A percentile compares a stretch with the other conserved stretches of the same genome.
phyloP scores from a whole-genome alignment of 2,329 filamentous ascomycete genomes.

The Fusarium agapanthi region DNA sequence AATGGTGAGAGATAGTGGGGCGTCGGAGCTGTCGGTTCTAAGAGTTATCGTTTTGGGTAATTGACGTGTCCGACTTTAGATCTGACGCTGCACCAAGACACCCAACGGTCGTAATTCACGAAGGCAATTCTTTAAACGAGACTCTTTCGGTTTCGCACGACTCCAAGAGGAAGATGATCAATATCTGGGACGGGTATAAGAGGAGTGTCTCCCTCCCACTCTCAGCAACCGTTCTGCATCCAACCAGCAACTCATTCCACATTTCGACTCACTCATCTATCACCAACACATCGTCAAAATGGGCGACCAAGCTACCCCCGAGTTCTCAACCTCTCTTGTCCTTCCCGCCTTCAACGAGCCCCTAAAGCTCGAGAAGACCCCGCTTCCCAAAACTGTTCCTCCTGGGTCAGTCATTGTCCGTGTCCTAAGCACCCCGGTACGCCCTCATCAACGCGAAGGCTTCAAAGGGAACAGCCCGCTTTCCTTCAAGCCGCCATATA shows the following conservation, averaged over 20 bases:
- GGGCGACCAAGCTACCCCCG: neutral
- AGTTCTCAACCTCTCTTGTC: constrained; percentile 1
- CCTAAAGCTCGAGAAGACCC: constrained; percentile 1
- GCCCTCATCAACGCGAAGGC: constrained; percentile 13
- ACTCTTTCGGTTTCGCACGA: fast-evolving
- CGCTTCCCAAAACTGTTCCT: neutral
- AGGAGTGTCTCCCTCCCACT: fast-evolving
- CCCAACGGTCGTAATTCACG: too few relatives aligned
- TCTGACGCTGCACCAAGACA: neutral
- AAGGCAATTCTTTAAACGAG: neutral
- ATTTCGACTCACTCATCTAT: fast-evolving
- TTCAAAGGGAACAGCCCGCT: constrained; percentile 21
- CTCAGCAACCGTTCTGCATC: neutral
- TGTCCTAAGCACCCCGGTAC: constrained; percentile 18
- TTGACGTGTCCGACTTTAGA: neutral
- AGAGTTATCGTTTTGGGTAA: constrained; percentile 21
- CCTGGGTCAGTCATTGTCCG: constrained; percentile 22
- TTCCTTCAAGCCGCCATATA: constrained; percentile 1
- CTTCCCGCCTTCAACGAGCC: constrained; percentile 21
- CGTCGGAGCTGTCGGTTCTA: constrained; percentile 8
- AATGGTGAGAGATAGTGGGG: neutral
- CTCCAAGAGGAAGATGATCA: neutral
- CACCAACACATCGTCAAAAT: neutral
- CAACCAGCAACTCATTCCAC: neutral
- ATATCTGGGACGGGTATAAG: neutral